A percentile compares a stretch with the other conserved stretches of the same genome.
phyloP scores from a whole-genome alignment of 352 stramenopile genomes.

The Pythium folliculosum region DNA sequence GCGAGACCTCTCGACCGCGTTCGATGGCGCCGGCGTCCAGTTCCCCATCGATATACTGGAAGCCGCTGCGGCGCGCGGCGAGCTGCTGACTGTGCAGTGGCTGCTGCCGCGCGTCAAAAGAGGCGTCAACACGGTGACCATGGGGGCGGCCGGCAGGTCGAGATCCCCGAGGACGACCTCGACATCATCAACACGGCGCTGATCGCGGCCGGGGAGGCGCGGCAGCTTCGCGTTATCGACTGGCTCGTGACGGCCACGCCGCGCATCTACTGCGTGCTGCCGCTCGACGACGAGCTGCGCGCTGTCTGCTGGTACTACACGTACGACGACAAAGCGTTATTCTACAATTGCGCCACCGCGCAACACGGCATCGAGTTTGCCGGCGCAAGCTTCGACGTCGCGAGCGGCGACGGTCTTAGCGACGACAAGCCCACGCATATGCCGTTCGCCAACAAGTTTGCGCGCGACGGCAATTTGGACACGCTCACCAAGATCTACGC shows the following conservation, averaged over 20 bases:
- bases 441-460: not conserved
- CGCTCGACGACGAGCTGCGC: not conserved
- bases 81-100: not conserved
- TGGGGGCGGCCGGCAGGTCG: not conserved
- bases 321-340: not conserved
- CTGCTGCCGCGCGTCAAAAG: not conserved
- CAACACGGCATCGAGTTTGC: not conserved
- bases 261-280: not conserved
- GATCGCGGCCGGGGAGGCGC: not conserved
- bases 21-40: not conserved
- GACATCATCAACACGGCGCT: constrained; percentile 5
- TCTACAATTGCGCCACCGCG: not conserved
- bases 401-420: not conserved
- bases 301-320: not conserved
- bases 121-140: constrained; percentile 1
- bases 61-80: not conserved
- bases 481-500: not conserved
- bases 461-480: not conserved
- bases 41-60: not conserved
- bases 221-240: not conserved
- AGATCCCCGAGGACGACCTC: not conserved
- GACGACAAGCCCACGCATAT: not conserved
- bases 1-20: not conserved
- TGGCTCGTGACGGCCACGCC: constrained; percentile 1
- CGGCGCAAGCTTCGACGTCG: not conserved